A percentile compares a stretch with the other conserved stretches of the same genome.
These are phyloP conservation scores for Barnettozyma vustinii DNA, from an alignment of 805 yeast genomes.

Conservation along the genomic window DNA sequence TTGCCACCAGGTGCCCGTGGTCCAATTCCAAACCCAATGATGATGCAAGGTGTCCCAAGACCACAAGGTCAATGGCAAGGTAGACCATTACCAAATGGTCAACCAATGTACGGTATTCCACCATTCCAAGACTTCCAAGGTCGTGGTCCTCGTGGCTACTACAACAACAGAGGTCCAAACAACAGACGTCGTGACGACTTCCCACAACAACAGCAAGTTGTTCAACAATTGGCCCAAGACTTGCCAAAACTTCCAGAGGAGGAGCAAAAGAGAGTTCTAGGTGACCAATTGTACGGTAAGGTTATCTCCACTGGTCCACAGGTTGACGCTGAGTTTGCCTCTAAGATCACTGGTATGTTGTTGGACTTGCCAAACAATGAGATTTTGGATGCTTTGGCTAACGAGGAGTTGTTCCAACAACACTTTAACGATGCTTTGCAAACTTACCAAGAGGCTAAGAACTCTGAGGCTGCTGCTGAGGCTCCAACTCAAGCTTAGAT, in stretches of 20 bases:
- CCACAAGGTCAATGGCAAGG: slow-evolving; percentile 61
- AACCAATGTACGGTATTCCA: slow-evolving; percentile 83
- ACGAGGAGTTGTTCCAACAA: slow-evolving; percentile 81
- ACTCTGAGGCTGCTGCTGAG: slow-evolving; percentile 21
- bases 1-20: slow-evolving; percentile 74
- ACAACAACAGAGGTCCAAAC: slow-evolving; percentile 39
- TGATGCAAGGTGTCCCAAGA: slow-evolving; percentile 61
- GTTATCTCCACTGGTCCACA: slow-evolving; percentile 83
- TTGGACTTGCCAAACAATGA: slow-evolving; percentile 91
- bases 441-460: slow-evolving; percentile 90
- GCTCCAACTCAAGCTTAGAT: slow-evolving; percentile 15
- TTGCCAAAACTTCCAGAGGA: slow-evolving; percentile 68
- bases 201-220: slow-evolving; percentile 19
- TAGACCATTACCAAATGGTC: slow-evolving; percentile 68
- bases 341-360: slow-evolving; percentile 98
- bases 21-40: slow-evolving; percentile 79
- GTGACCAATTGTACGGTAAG: slow-evolving; percentile 95
- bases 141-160: slow-evolving; percentile 39
- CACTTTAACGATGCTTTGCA: slow-evolving; percentile 91
- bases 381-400: slow-evolving; percentile 82
- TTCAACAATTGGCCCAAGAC: slow-evolving; percentile 50
- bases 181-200: slow-evolving; percentile 31
- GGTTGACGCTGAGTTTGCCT: slow-evolving; percentile 90
- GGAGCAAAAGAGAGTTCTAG: slow-evolving; percentile 95
- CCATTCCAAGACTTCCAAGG: slow-evolving; percentile 66